These are phyloP conservation scores for Syncephalastrum monosporum DNA, from an alignment of 371 early-diverging fungal species.

Conservation along the genomic window DNA sequence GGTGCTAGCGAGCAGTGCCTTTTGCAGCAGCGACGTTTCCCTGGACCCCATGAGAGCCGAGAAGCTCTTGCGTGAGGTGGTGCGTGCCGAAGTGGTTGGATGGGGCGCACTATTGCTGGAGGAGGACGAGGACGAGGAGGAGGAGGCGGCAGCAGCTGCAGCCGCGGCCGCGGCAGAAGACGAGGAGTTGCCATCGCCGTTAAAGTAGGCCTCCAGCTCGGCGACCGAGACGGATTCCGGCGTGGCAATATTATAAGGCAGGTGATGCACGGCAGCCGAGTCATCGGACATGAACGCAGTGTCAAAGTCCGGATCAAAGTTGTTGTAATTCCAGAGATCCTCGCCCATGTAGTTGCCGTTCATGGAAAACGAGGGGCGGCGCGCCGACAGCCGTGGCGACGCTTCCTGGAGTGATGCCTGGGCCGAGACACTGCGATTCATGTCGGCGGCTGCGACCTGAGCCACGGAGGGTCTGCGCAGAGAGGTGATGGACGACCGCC, in stretches of 20 bases:
- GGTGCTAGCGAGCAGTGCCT: constrained; percentile 26
- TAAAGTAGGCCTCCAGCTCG: constrained; percentile 47
- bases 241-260: constrained; percentile 38
- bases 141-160: neutral
- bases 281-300: constrained; percentile 35
- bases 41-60: constrained; percentile 11
- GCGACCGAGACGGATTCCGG: constrained; percentile 50
- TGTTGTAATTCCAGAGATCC: constrained; percentile 43
- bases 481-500: constrained; percentile 9
- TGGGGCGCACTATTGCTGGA: neutral
- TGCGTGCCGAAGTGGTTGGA: constrained; percentile 8
- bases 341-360: constrained; percentile 25
- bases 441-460: constrained; percentile 10
- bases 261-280: constrained; percentile 19
- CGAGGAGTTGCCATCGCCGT: constrained; percentile 7
- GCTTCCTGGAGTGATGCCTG: neutral
- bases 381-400: constrained; percentile 8
- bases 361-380: constrained; percentile 16
- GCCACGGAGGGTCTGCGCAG: constrained; percentile 19
- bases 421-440: neutral
- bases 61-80: constrained; percentile 18
- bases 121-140: constrained; percentile 10
- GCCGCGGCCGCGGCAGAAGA: constrained; percentile 1
- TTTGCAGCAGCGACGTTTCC: constrained; percentile 33
- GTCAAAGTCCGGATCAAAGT: constrained; percentile 48